Evolutionary conservation across 2,329 filamentous ascomycete genomes (phyloP).

Genomic region (Aspergillus sp.): DNA sequence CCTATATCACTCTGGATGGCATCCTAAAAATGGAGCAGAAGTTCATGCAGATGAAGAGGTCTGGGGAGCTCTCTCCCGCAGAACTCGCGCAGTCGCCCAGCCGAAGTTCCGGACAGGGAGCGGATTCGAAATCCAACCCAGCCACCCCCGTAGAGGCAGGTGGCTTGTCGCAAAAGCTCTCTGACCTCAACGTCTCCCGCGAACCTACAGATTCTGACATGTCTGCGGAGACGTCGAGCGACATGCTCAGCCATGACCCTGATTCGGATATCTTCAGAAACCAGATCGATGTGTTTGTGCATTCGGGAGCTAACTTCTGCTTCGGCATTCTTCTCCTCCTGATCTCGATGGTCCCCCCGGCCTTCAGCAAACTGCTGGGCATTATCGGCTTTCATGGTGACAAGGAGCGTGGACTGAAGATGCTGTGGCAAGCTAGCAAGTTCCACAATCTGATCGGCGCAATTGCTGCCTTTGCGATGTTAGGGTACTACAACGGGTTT

Average conservation of each 20-base stretch:
- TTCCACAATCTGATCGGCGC: conserved; percentile 91
- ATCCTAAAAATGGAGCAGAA: conserved; percentile 74
- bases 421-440: conserved; percentile 87
- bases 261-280: conserved; percentile 68
- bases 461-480: conserved; percentile 74
- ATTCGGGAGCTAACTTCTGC: conserved; percentile 84
- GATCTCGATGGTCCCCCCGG: conserved; percentile 88
- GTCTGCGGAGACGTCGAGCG: conserved; percentile 21
- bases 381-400: conserved; percentile 92
- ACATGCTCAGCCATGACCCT: conserved; percentile 47
- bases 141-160: conserved; percentile 12
- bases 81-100: conserved; percentile 9
- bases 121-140: conserved; percentile 14
- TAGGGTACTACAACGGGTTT: conserved; percentile 86
- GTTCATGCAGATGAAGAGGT: conserved; percentile 41
- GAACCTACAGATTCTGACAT: conserved; percentile 14
- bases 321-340: conserved; percentile 83
- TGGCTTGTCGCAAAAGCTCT: conserved; percentile 22
- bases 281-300: conserved; percentile 81
- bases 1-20: conserved; percentile 76
- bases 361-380: conserved; percentile 81
- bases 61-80: conserved; percentile 10
- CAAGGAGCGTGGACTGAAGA: conserved; percentile 72
- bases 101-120: conserved; percentile 2
- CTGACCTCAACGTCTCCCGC: conserved; percentile 22